Evolutionary conservation across 352 stramenopile species (phyloP).

Genomic region (Pythium myriotylum): DNA sequence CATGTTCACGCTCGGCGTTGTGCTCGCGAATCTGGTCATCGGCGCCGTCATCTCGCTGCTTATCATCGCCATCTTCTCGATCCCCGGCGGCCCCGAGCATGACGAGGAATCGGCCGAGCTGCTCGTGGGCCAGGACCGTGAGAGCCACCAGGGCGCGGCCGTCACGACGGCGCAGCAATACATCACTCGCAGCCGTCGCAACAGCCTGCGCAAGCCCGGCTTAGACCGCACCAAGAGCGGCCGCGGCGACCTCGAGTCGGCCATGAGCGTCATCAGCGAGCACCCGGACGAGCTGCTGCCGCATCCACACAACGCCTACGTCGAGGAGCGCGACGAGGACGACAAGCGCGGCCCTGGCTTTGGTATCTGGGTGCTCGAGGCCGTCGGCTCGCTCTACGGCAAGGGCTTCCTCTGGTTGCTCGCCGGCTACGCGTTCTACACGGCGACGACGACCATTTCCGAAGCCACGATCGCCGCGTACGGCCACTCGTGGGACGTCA

Average conservation of each 20-base stretch:
- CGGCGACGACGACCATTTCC: constrained; percentile 47
- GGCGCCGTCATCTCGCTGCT: constrained; percentile 44
- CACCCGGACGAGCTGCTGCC: constrained; percentile 35
- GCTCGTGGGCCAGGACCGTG: constrained; percentile 22
- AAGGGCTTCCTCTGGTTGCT: constrained; percentile 75
- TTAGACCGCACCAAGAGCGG: not conserved
- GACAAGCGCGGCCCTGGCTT: constrained; percentile 1
- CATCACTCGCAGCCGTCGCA: constrained; percentile 20
- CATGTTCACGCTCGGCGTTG: constrained; percentile 56
- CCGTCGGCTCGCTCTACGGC: constrained; percentile 45
- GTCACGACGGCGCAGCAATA: constrained; percentile 19
- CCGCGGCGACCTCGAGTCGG: constrained; percentile 19
- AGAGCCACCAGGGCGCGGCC: constrained; percentile 22
- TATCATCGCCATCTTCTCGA: constrained; percentile 65
- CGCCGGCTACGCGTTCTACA: constrained; percentile 64
- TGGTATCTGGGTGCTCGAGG: constrained; percentile 7
- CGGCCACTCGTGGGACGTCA: constrained; percentile 65
- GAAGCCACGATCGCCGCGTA: constrained; percentile 46
- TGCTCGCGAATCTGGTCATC: constrained; percentile 56
- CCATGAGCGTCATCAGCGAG: constrained; percentile 23
- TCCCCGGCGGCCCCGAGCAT: constrained; percentile 46
- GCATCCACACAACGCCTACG: constrained; percentile 60
- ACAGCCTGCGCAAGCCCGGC: constrained; percentile 20
- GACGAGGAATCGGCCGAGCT: constrained; percentile 26
- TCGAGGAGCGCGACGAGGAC: constrained; percentile 36